Percentiles rank a stretch among this genome's conserved stretches.
These are phyloP conservation scores for Trichocladium antarcticum DNA, from an alignment of 495 filamentous ascomycete species.

Conservation along the genomic window DNA sequence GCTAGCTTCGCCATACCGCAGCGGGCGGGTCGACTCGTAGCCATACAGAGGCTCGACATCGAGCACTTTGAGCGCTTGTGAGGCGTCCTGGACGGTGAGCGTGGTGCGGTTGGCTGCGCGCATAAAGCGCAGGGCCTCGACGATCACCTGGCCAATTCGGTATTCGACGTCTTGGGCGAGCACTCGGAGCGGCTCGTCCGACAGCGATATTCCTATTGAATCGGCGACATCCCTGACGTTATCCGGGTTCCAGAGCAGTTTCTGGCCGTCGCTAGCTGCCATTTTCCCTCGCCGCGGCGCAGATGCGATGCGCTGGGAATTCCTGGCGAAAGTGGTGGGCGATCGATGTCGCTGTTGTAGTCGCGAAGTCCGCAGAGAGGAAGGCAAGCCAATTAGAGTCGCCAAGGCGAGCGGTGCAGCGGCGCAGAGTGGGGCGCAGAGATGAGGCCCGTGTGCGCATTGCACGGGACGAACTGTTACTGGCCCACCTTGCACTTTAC, in stretches of 20 bases:
- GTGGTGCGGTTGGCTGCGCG: slow-evolving; percentile 71
- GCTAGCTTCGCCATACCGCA: slow-evolving; percentile 87
- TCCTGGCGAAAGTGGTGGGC: background rate
- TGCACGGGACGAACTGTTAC: too few relatives aligned
- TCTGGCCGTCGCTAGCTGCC: slow-evolving; percentile 23
- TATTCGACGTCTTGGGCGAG: slow-evolving; percentile 92
- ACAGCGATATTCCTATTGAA: slow-evolving; percentile 76
- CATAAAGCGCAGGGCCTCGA: slow-evolving; percentile 93
- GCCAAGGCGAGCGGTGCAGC: too few relatives aligned
- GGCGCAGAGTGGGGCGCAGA: too few relatives aligned
- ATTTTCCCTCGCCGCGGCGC: slow-evolving; percentile 7
- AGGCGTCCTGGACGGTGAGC: slow-evolving; percentile 74
- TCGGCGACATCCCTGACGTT: slow-evolving; percentile 92
- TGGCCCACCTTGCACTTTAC: too few relatives aligned
- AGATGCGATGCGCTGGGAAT: background rate
- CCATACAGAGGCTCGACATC: slow-evolving; percentile 93
- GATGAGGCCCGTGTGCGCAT: too few relatives aligned
- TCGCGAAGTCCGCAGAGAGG: too few relatives aligned
- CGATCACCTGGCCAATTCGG: slow-evolving; percentile 78
- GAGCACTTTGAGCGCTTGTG: slow-evolving; percentile 68
- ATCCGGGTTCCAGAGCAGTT: slow-evolving; percentile 82
- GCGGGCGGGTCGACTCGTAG: slow-evolving; percentile 76
- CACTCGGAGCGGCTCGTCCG: slow-evolving; percentile 69
- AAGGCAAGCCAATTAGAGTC: too few relatives aligned
- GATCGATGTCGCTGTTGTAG: too few relatives aligned